Base-by-base conservation (phyloP, 768 basidiomycete species). In the Crucibulum laeve region DNA sequence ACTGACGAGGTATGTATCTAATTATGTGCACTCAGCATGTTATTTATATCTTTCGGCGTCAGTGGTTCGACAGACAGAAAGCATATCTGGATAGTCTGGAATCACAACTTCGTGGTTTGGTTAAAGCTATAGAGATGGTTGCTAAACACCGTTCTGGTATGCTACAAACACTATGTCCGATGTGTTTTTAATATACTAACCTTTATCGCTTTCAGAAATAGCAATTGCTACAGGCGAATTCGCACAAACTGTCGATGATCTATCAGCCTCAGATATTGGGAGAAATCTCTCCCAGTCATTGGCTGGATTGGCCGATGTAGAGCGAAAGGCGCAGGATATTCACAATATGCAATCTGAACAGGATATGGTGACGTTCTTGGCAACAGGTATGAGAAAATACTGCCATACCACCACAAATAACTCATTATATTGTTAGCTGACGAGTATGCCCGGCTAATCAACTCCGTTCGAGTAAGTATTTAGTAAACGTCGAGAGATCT, bases 41-140 rank as follows among this genome's bases (percentile, higher is more conserved):
- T 8, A 5, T 22, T 22, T 10, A 25, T 22, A 8, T 21, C 10
- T 11, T 11, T 28, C 13, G 2, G 11, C 1, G 22, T 28, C 34
- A 94, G 82, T 98, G 92, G 92, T 98, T 96, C 53, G 92, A 96
- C 54, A 77, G 79, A 49, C 85, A 92, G 59, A 90, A 86, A 46
- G 63, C 69, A 0, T 91, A 90, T 56, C 75, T 99, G 8, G 94
- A 98, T 52, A 82, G 82, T 33, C 76, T 98, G 17, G 96, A 99
- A 61, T 79, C 84, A 0, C 93, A 97, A 55, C 72, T 97, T 14
- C 85, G 88, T 18, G 80, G 83, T 2, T 73, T 97, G 1, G 87
- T 91, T 38, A 93, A 88, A 64, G 80, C 91, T 0, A 87, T 98
- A 39, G 89, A 95, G 46, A 43, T 73, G 0, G 89, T 91, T n/a